These are phyloP conservation scores for Boletus rubropictus DNA, from an alignment of 768 basidiomycete species.

Conservation along the genomic window DNA sequence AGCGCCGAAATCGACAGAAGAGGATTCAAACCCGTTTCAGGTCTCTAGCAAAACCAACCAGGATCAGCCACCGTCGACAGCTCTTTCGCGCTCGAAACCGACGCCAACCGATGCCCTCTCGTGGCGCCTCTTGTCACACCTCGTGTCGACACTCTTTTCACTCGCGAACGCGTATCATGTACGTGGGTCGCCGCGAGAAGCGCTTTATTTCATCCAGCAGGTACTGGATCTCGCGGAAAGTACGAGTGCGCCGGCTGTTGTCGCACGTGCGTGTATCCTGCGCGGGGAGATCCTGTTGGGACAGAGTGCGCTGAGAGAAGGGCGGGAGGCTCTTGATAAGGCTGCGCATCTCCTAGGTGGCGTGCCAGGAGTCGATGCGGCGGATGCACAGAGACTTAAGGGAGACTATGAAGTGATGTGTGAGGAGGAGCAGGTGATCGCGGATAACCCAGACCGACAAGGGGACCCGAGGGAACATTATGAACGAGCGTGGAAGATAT, in stretches of 20 bases:
- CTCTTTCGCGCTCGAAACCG: conserved; percentile 8
- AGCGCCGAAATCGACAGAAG: conserved; percentile 24
- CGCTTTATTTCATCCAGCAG: conserved; percentile 78
- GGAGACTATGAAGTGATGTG: conserved; percentile 42
- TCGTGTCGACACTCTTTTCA: conserved; percentile 60
- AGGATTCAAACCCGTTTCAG: conserved; percentile 52
- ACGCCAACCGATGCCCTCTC: conserved; percentile 51
- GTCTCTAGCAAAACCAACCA: conserved; percentile 34
- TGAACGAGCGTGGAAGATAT: conserved; percentile 47
- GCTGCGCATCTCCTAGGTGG: conserved; percentile 44
- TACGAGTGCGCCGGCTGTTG: conserved; percentile 58
- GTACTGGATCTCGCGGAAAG: conserved; percentile 67
- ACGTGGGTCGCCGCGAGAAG: conserved; percentile 79
- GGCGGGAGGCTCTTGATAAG: conserved; percentile 45
- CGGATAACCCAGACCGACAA: conserved; percentile 20
- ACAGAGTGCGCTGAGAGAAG: conserved; percentile 54
- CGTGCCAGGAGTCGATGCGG: conserved; percentile 51
- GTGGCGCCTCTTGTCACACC: conserved; percentile 71
- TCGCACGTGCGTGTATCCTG: conserved; percentile 58
- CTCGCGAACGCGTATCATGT: conserved; percentile 58
- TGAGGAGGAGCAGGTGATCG: conserved; percentile 27
- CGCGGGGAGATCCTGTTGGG: conserved; percentile 68
- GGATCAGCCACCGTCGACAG: conserved; percentile 21
- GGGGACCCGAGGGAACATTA: conserved; percentile 51
- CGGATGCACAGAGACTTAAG: conserved; percentile 49